These are phyloP conservation scores for Fusarium xylarioides DNA, from an alignment of 2,329 filamentous ascomycete species.

Conservation along the genomic window DNA sequence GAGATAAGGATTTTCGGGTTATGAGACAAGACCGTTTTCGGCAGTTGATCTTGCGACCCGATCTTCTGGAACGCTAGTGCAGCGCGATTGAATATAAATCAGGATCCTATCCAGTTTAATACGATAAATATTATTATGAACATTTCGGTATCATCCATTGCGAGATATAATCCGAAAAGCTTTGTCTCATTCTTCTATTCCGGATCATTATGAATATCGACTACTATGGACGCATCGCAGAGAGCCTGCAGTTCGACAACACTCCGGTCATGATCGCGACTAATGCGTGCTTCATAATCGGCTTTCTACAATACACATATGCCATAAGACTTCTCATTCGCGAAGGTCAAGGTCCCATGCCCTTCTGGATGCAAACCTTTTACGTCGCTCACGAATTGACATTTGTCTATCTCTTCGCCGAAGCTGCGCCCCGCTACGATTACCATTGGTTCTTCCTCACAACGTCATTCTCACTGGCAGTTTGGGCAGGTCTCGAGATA, in stretches of 20 bases:
- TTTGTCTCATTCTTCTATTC: too few species aligned
- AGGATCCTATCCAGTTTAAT: too few species aligned
- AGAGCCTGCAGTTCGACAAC: background rate
- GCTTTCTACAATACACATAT: constrained; percentile 3
- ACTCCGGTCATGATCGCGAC: rapidly evolving
- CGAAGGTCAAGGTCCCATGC: constrained; percentile 9
- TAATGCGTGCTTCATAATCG: background rate
- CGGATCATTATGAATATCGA: background rate
- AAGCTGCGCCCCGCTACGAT: background rate
- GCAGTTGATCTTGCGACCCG: background rate
- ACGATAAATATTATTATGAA: too few species aligned
- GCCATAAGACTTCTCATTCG: background rate
- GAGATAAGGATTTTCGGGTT: too few species aligned
- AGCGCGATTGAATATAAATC: too few species aligned
- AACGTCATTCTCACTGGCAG: background rate
- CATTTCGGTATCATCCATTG: too few species aligned
- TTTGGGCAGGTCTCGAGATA: background rate
- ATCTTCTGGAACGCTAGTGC: background rate
- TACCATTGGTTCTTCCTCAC: background rate
- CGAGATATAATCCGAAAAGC: too few species aligned
- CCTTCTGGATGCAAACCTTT: constrained; percentile 8
- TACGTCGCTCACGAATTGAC: constrained; percentile 3
- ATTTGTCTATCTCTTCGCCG: background rate
- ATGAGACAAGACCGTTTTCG: rapidly evolving
- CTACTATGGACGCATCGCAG: background rate